Evolutionary conservation across 371 early-diverging fungal species (phyloP), one percentile per base, ranked within the genome.

Genomic region (Choanephora cucurbitarum): DNA sequence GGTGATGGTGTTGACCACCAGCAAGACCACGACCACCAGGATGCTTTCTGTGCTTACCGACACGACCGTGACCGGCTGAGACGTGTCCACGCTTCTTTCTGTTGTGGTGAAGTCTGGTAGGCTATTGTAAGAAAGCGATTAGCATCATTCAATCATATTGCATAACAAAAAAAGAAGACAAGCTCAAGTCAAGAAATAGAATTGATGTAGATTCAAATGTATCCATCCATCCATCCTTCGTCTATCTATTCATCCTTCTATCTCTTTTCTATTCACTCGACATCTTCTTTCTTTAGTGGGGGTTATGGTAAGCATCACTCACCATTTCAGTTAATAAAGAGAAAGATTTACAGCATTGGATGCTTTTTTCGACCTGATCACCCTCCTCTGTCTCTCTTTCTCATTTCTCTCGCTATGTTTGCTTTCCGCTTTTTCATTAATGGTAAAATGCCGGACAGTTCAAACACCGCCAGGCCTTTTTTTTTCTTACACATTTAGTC

Each of bases 1-100:
- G 92, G 91, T 99, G 98, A 82, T 99, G 99, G 83, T 97, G 97
- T 79, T 92, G 89, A 88, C 99, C 99, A 92, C 99, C 99, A 83
- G 99, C 98, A 77, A 94, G 86, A 95, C 99, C 99, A 80, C 99
- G 91, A 91, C 99, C 99, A 79, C 99, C 99, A 72, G 99, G 97
- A 82, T 99, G 99, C 90, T 99, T 99, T 75, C 99, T 90, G 92
- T 99, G 99, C 92, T 99, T 99, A 64, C 98, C 90, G 70, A 92
- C 80, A 81, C 93, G 91, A 85, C 93, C 93, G 87, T 93, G 92
- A 83, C 93, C 93, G 85, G 91, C 91, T 54, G 91, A 91, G 72
- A 93, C 94, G 87, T 93, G 91, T 67, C 94, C 94, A 76, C 93
- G 89, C 86, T 84, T 85, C 88, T 92, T 93, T 79, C 93, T 84